These are phyloP conservation scores for Colletotrichum magnum DNA, from an alignment of 2,329 filamentous ascomycete species.

Conservation along the genomic window DNA sequence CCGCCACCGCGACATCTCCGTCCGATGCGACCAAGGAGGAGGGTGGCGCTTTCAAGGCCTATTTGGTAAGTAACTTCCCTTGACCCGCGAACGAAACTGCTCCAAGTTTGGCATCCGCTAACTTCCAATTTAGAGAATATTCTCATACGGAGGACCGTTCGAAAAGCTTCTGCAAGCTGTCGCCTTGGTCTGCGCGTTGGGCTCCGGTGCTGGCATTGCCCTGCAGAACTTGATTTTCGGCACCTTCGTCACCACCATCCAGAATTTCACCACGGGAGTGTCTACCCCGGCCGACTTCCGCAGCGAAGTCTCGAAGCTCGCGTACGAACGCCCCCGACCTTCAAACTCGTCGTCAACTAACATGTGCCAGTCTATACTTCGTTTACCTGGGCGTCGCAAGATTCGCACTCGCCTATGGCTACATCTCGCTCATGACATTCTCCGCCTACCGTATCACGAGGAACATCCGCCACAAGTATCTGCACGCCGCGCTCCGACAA, in stretches of 20 bases:
- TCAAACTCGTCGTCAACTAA: neutral
- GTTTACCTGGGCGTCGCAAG: constrained; percentile 70
- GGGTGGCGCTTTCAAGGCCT: constrained; percentile 41
- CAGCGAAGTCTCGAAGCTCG: constrained; percentile 48
- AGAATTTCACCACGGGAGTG: constrained; percentile 48
- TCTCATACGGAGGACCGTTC: constrained; percentile 46
- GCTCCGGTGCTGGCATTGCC: constrained; percentile 54
- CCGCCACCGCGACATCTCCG: constrained; percentile 17
- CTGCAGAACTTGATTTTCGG: constrained; percentile 57
- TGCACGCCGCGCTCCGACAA: constrained; percentile 64
- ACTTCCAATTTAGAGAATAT: constrained; percentile 46
- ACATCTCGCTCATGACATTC: constrained; percentile 61
- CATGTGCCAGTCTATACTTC: constrained; percentile 63
- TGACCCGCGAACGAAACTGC: neutral
- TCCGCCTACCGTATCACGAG: constrained; percentile 66
- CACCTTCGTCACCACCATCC: constrained; percentile 53
- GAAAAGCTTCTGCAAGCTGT: constrained; percentile 48
- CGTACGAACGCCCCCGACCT: constrained; percentile 43
- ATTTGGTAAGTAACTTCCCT: constrained; percentile 28
- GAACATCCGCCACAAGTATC: constrained; percentile 62
- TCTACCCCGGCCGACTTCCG: constrained; percentile 48
- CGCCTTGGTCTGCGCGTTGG: constrained; percentile 51
- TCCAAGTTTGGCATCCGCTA: neutral
- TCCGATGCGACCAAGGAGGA: constrained; percentile 34
- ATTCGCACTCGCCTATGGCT: constrained; percentile 64